phyloP scores from a whole-genome alignment of 2,329 filamentous ascomycete species.

The Aspergillus japonicus region DNA sequence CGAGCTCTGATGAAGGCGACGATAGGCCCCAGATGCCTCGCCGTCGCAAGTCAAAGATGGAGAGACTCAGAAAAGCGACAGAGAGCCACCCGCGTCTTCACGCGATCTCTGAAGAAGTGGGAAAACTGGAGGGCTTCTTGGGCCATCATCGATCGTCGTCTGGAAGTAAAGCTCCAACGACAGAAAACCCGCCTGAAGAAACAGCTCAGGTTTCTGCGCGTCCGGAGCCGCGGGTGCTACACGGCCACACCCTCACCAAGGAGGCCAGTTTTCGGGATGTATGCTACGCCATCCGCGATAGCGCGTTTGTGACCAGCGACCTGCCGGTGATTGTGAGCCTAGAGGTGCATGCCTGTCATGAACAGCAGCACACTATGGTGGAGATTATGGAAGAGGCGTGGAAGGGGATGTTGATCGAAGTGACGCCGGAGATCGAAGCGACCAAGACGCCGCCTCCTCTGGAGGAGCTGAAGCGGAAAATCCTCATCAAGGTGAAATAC shows the following conservation, averaged over 20 bases:
- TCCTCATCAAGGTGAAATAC: constrained; percentile 78
- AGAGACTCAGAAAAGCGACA: constrained; percentile 19
- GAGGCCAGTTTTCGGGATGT: constrained; percentile 86
- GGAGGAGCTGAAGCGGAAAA: constrained; percentile 71
- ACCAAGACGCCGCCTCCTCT: constrained; percentile 63
- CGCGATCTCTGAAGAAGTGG: constrained; percentile 16
- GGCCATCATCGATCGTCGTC: constrained; percentile 22
- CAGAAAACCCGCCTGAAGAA: constrained; percentile 1
- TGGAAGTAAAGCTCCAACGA: not conserved
- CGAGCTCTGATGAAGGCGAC: constrained; percentile 24
- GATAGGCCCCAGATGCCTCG: constrained; percentile 7
- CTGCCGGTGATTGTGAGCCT: constrained; percentile 88
- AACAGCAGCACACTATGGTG: constrained; percentile 90
- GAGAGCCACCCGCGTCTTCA: constrained; percentile 14
- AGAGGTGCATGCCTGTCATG: constrained; percentile 78
- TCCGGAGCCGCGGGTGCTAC: constrained; percentile 75
- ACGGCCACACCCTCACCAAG: constrained; percentile 82
- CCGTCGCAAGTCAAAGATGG: constrained; percentile 22
- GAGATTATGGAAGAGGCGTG: constrained; percentile 90
- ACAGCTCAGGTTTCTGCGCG: constrained; percentile 21
- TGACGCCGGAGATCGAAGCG: constrained; percentile 56
- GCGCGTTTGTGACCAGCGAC: constrained; percentile 72
- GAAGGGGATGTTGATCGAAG: constrained; percentile 70
- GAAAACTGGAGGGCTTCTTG: constrained; percentile 24
- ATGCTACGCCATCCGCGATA: constrained; percentile 73